Evolutionary conservation across 768 basidiomycete genomes (phyloP).

Genomic region (Mrakia blollopis): DNA sequence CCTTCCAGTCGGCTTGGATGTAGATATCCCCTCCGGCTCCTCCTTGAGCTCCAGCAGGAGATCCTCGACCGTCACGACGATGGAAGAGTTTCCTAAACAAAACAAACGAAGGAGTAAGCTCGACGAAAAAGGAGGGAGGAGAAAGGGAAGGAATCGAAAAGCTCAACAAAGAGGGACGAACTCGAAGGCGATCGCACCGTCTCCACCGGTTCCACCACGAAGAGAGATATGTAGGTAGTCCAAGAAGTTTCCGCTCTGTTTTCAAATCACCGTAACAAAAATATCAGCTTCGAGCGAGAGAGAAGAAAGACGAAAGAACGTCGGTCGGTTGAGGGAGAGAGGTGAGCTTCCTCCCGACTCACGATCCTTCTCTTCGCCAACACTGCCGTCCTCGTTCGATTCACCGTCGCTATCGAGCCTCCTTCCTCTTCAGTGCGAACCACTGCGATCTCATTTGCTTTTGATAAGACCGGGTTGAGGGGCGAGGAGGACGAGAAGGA

Average conservation of each 20-base stretch:
- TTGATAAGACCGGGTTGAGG: not conserved
- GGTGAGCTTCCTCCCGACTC: no score
- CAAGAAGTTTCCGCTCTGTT: slow-evolving; percentile 14
- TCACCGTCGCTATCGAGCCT: not conserved
- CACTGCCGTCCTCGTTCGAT: slow-evolving; percentile 15
- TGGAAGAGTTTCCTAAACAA: slow-evolving; percentile 14
- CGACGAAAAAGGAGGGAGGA: not conserved
- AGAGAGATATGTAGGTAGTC: slow-evolving; percentile 28
- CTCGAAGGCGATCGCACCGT: slow-evolving; percentile 26
- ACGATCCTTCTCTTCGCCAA: slow-evolving; percentile 28
- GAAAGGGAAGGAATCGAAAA: no score
- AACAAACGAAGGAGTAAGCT: not conserved
- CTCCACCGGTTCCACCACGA: slow-evolving; percentile 25
- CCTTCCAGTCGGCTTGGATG: slow-evolving; percentile 20
- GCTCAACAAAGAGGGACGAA: slow-evolving; percentile 10
- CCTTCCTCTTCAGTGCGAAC: not conserved
- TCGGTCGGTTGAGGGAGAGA: not conserved
- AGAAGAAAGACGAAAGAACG: not conserved
- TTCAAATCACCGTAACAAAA: no score
- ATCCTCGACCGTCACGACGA: slow-evolving; percentile 22
- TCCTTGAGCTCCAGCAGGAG: slow-evolving; percentile 18
- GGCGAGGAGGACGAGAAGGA: slow-evolving; percentile 31
- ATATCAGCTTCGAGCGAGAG: not conserved
- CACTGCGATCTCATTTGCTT: not conserved
- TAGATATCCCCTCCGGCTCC: slow-evolving; percentile 30